phyloP scores from a whole-genome alignment of 2,329 filamentous ascomycete genomes.

The Fusarium sulawesiense region DNA sequence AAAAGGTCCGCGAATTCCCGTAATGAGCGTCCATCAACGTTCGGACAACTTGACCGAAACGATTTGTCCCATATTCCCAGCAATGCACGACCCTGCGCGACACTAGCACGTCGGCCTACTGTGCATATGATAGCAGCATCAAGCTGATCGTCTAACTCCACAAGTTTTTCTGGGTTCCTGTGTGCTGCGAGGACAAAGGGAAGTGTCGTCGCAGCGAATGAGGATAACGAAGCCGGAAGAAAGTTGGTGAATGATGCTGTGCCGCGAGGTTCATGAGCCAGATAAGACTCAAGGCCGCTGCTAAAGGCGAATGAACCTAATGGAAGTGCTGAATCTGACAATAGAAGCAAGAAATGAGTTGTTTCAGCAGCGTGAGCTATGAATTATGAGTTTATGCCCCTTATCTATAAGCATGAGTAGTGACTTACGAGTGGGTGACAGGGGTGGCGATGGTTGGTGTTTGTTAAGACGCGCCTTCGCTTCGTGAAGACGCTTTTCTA shows the following conservation, averaged over 20 bases:
- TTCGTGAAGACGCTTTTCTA: constrained; percentile 65
- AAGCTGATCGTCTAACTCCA: constrained; percentile 76
- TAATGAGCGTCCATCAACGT: constrained; percentile 47
- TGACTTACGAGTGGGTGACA: constrained; percentile 31
- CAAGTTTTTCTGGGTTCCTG: constrained; percentile 62
- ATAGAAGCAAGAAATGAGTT: constrained; percentile 77
- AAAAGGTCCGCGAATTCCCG: constrained; percentile 54
- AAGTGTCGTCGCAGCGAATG: constrained; percentile 77
- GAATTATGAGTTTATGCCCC: constrained; percentile 6
- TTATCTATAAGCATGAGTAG: constrained; percentile 12
- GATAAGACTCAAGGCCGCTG: constrained; percentile 83
- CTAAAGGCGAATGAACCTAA: constrained; percentile 90
- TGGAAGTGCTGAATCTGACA: constrained; percentile 84
- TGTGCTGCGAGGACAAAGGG: constrained; percentile 80
- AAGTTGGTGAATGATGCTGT: constrained; percentile 69
- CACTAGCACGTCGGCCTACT: constrained; percentile 80
- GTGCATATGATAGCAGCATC: constrained; percentile 82
- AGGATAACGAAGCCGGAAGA: constrained; percentile 75
- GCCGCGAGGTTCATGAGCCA: constrained; percentile 69
- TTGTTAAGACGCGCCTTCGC: constrained; percentile 59
- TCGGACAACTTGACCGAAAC: constrained; percentile 59
- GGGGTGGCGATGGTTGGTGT: constrained; percentile 32
- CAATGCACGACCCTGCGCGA: constrained; percentile 80
- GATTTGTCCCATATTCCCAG: constrained; percentile 81
- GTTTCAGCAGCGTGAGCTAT: constrained; percentile 39